phyloP scores from a whole-genome alignment of 202 grass and related monocot species.

The Panicum hallii region DNA sequence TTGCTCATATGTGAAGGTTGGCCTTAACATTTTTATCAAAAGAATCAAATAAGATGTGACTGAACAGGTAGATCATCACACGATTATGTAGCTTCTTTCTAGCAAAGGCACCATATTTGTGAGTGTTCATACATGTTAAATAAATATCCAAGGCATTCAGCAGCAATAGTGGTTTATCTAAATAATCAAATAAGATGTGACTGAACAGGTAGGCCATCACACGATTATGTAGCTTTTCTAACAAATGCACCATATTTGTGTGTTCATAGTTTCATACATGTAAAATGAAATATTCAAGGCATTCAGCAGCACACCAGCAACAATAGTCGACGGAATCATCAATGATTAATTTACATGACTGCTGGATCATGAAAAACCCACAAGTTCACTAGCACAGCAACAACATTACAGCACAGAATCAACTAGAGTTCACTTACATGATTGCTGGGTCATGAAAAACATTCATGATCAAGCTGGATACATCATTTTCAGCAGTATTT shows the following conservation, averaged over 20 bases:
- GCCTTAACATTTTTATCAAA: neutral
- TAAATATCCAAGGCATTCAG: neutral
- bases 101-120: neutral
- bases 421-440: conserved; percentile 42
- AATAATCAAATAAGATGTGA: neutral
- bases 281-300: neutral
- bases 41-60: neutral
- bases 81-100: neutral
- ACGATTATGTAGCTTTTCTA: neutral
- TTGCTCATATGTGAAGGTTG: neutral
- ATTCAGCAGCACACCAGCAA: neutral
- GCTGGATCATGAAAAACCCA: conserved; percentile 70
- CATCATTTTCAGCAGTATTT: conserved; percentile 41
- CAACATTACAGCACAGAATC: conserved; percentile 12
- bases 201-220: neutral
- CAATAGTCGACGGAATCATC: conserved; percentile 2
- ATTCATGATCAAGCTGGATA: conserved; percentile 57
- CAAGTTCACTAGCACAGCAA: conserved; percentile 36
- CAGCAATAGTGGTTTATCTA: neutral
- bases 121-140: neutral
- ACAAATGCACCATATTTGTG: neutral
- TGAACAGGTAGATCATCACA: neutral
- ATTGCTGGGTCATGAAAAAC: conserved; percentile 76
- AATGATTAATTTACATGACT: conserved; percentile 31
- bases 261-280: neutral